These are phyloP conservation scores for Fusarium pilosicola DNA, from an alignment of 2,329 filamentous ascomycete genomes.

Conservation along the genomic window DNA sequence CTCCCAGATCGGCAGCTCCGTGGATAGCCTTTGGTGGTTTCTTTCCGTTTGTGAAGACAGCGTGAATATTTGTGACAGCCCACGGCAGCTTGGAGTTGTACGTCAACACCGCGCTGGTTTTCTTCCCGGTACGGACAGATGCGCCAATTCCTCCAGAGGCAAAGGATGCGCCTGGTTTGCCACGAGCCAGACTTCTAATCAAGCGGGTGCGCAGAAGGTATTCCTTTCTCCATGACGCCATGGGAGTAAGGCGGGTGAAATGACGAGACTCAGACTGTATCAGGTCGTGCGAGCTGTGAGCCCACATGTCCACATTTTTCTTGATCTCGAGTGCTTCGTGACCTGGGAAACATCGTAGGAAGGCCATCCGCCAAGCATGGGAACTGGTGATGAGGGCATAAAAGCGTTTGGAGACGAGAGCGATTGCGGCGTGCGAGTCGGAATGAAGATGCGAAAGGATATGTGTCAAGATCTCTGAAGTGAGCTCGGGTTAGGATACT, in stretches of 20 bases:
- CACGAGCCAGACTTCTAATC: constrained; percentile 81
- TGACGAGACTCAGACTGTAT: constrained; percentile 78
- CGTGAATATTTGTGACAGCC: constrained; percentile 82
- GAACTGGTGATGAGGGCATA: constrained; percentile 88
- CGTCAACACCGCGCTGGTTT: constrained; percentile 78
- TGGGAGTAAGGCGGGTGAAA: constrained; percentile 82
- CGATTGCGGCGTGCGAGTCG: constrained; percentile 81
- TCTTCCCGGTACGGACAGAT: constrained; percentile 68
- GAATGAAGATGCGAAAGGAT: constrained; percentile 90
- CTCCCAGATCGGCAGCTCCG: constrained; percentile 80
- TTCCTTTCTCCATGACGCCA: constrained; percentile 96
- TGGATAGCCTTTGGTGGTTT: constrained; percentile 84
- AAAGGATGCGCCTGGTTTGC: constrained; percentile 75
- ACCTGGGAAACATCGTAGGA: constrained; percentile 89
- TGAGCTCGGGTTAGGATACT: constrained; percentile 23
- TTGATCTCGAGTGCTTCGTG: constrained; percentile 57
- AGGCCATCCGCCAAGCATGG: constrained; percentile 93
- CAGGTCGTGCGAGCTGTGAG: constrained; percentile 60
- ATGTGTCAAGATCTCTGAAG: constrained; percentile 87
- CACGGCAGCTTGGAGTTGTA: constrained; percentile 87
- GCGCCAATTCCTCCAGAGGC: constrained; percentile 61
- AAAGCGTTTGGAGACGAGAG: constrained; percentile 88
- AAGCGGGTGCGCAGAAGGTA: constrained; percentile 90
- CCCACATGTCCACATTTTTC: constrained; percentile 52
- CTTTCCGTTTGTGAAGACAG: constrained; percentile 76